A percentile compares a stretch with the other conserved stretches of the same genome.
phyloP scores from a whole-genome alignment of 345 rosid genomes.

The Erysimum cheiranthoides region DNA sequence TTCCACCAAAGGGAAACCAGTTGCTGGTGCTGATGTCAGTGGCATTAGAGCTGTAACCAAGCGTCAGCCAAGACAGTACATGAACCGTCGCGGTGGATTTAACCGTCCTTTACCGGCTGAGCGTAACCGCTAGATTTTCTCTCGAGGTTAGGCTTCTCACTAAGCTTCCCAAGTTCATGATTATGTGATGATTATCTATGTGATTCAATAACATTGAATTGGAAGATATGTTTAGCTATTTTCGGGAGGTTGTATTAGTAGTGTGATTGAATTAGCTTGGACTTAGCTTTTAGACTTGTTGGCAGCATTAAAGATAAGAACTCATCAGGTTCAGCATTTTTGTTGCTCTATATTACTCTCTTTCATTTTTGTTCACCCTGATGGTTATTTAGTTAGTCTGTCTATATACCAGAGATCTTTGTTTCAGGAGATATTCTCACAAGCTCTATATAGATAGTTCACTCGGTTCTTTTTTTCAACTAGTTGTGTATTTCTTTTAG shows the following conservation, averaged over 20 bases:
- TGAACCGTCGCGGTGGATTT: constrained; percentile 95
- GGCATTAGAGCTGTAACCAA: constrained; percentile 82
- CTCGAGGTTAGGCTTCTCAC: constrained; percentile 50
- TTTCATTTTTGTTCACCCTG: too few species aligned
- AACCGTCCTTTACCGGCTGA: constrained; percentile 89
- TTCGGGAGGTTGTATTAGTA: neutral
- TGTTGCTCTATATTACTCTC: too few species aligned
- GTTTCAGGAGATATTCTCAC: neutral
- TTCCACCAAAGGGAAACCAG: constrained; percentile 94
- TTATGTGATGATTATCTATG: neutral
- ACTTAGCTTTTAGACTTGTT: constrained; percentile 10
- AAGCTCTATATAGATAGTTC: constrained; percentile 1
- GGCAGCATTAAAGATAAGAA: constrained; percentile 5
- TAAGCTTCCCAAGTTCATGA: neutral
- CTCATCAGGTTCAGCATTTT: neutral
- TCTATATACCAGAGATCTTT: too few species aligned
- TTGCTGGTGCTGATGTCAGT: constrained; percentile 78
- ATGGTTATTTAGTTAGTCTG: too few species aligned
- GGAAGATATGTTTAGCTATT: neutral
- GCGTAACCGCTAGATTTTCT: constrained; percentile 60
- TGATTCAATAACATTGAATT: neutral
- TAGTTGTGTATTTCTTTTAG: neutral
- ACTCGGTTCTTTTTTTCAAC: neutral
- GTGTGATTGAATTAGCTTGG: neutral
- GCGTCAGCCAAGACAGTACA: constrained; percentile 92